Percentiles rank a stretch among this genome's conserved stretches.
Evolutionary conservation across 1,284 basidiomycete genomes (phyloP).

Genomic region (Kwoniella shivajii): DNA sequence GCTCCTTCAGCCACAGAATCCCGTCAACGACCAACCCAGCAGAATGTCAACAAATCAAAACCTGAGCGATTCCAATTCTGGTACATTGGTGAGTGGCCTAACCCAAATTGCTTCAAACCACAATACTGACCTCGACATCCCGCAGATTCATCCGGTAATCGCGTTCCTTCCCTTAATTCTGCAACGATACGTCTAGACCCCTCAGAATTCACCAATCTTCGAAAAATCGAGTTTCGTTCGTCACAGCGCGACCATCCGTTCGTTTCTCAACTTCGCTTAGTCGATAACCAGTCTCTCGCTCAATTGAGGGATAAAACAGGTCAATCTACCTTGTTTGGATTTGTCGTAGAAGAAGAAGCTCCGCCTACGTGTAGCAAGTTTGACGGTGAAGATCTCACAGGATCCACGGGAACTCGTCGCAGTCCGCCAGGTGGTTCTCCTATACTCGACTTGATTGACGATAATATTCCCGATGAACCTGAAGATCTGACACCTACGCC

Average conservation of each 20-base stretch:
- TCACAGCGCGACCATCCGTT: constrained; percentile 39
- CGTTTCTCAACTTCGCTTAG: constrained; percentile 34
- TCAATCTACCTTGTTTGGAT: constrained; percentile 37
- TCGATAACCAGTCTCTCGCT: constrained; percentile 23
- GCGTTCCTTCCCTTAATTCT: constrained; percentile 23
- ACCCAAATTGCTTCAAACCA: too few relatives aligned
- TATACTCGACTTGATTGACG: neutral
- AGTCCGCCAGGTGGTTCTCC: neutral
- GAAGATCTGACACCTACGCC: neutral
- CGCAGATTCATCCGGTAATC: constrained; percentile 31
- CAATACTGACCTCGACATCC: neutral
- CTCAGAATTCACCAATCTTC: constrained; percentile 39
- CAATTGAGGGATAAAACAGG: constrained; percentile 14
- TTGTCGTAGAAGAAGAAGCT: constrained; percentile 47
- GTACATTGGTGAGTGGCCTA: constrained; percentile 46
- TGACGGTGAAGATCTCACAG: neutral
- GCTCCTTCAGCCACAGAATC: neutral
- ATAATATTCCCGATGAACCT: neutral
- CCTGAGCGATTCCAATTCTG: constrained; percentile 44
- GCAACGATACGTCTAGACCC: constrained; percentile 44
- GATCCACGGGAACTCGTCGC: neutral
- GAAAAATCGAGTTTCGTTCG: constrained; percentile 44
- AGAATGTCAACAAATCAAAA: neutral
- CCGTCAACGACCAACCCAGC: neutral
- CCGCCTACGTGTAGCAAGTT: constrained; percentile 47